Evolutionary conservation across 2,329 filamentous ascomycete species (phyloP), one percentile per base, ranked within the genome.

Genomic region (Diaporthe capsici): DNA sequence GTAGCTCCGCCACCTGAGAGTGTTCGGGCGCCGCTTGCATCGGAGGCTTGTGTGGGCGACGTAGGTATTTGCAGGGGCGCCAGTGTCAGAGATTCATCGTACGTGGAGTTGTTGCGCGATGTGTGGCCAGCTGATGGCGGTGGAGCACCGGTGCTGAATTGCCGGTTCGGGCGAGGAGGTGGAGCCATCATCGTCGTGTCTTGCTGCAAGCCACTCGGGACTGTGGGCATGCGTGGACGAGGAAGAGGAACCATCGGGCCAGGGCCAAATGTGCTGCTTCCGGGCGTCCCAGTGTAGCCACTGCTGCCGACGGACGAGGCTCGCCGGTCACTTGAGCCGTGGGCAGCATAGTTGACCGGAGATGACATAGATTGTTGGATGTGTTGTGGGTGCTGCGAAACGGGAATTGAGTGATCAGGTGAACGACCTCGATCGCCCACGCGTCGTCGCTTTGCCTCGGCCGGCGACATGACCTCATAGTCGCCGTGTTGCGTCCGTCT

Each of bases 61-160:
- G 80, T 81, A 0, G 84, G 81, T 20, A 83, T 90, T 79, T 90
- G 87, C 49, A 91, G 81, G 1, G 90, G 89, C 0, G 90, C 89
- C 25, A 91, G 82, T 42, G 87, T 85, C 13, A 91, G 84, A 9
- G 88, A 89, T 77, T 90, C 87, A 75, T 90, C 88, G 76, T 88
- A 90, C 9, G 86, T 89, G 44, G 85, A 84, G 74, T 89, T 87
- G 61, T 51, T 58, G 60, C 73, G 65, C 34, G 55, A 28, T 13
- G 75, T 25, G 6, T 63, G 61, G 22, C 68, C 61, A 3, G 86
- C 85, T 13, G 81, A 82, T 10, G 80, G 77, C 13, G 80, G 82
- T 2, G 80, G 78, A n/a, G 80, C 81, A 20, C 81, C 80, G 12
- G 81, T 37, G 82, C 84, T 84, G 77, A 81, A 74, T 82, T 83